Percentiles rank a stretch among this genome's conserved stretches.
Conservation (phyloP, 179 eudicot genomes). For the Amaranthus tricolor region DNA sequence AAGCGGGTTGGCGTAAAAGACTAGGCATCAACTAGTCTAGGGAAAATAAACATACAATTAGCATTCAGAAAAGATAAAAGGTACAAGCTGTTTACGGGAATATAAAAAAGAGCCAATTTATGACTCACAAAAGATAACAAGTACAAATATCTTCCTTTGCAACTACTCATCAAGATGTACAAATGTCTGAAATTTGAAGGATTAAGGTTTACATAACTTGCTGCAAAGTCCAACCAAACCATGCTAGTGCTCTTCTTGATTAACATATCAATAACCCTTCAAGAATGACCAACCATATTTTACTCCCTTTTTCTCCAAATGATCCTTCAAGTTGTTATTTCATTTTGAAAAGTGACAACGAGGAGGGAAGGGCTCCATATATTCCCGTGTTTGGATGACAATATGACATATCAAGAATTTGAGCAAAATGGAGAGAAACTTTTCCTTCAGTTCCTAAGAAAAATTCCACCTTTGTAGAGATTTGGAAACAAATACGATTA, state of each 20-base stretch:
- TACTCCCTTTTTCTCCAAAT: too few species aligned
- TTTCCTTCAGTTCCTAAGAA: too few species aligned
- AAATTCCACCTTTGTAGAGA: too few species aligned
- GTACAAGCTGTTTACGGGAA: not conserved
- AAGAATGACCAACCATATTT: not conserved
- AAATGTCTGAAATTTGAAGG: not conserved
- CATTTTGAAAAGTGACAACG: too few species aligned
- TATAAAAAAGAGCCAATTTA: not conserved
- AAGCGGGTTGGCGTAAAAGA: not conserved
- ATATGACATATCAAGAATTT: too few species aligned
- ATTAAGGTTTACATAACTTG: conserved; percentile 1
- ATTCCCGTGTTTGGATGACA: too few species aligned
- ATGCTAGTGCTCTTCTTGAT: not conserved
- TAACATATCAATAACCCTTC: conserved; percentile 6
- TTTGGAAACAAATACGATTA: too few species aligned
- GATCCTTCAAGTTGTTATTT: not conserved
- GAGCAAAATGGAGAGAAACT: too few species aligned
- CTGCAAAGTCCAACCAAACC: not conserved
- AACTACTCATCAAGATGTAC: not conserved
- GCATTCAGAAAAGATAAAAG: too few species aligned
- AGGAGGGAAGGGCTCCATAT: not conserved
- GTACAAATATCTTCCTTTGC: not conserved
- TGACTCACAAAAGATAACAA: not conserved
- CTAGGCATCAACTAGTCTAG: not conserved
- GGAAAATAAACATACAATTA: too few species aligned